Evolutionary conservation across 768 basidiomycete species (phyloP), one percentile per base, ranked within the genome.

Genomic region (Tricholoma sp.): DNA sequence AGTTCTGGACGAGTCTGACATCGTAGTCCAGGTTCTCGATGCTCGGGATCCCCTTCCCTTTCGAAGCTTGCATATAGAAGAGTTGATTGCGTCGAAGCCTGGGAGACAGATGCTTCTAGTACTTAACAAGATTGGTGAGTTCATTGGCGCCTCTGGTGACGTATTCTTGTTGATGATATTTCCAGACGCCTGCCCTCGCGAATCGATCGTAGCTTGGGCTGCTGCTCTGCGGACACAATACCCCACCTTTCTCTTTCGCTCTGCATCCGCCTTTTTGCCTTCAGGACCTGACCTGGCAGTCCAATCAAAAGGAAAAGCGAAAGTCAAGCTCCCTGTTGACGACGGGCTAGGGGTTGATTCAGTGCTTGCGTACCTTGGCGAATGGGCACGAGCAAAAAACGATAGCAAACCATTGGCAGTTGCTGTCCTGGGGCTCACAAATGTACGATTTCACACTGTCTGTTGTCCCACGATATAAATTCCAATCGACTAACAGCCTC

Each of bases 111-210:
- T 88, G 11, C 63, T 87, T 18, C 71, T 94, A n/a, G 76, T 95
- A 16, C 69, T 97, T 54, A 95, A 89, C 70, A 97, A 97, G 76
- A 87, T 88, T 61, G 94, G 94, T 91, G 63, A 57, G 86, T 77
- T n/a, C 19, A 50, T 43, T 32, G 35, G 51, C 55, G 19, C 57
- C 32, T 52, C 19, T 54, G 11, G 21, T 34, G 46, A 54, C 50
- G 21, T 43, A 16, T 9, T 29, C 22, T 27, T 4, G 27, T 50
- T 41, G 24, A 56, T 47, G 12, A 18, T 32, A 12, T 54, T 7
- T 61, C 39, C 60, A 95, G 94, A 96, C 69, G 76, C 83, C 18
- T 86, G 88, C 57, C 91, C 94, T 16, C 80, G 84, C 37, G 94
- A 96, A 71, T 74, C 86, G 19, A 77, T 91, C 10, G 71, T 77